phyloP scores from a whole-genome alignment of 164 flowering plant genomes.

The Stephania japonica region DNA sequence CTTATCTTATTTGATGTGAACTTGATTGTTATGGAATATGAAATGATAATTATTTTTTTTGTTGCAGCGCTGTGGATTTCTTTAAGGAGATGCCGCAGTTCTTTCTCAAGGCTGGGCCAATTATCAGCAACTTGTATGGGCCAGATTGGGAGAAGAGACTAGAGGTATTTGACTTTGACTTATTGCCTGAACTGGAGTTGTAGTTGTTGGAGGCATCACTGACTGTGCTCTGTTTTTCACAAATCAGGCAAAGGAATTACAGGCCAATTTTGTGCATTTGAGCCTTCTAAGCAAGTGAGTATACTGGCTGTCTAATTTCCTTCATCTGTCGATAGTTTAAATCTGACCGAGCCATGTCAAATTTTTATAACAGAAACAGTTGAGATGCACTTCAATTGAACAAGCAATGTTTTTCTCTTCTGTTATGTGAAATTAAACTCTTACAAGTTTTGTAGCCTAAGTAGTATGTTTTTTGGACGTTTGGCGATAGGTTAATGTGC shows the following conservation, averaged over 20 bases:
- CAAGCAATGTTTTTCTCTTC: no score
- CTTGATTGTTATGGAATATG: not conserved
- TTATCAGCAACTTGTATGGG: conserved; percentile 56
- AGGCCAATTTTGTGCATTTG: conserved; percentile 73
- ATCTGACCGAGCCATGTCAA: not conserved
- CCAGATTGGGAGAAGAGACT: conserved; percentile 87
- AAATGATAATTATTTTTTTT: not conserved
- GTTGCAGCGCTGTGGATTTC: conserved; percentile 60
- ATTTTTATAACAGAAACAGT: no score
- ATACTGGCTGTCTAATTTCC: not conserved
- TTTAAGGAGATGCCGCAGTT: conserved; percentile 87
- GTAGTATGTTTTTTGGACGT: no score
- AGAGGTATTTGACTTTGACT: conserved; percentile 48
- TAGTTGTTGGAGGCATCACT: not conserved
- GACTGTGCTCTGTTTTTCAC: not conserved
- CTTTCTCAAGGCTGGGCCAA: conserved; percentile 61
- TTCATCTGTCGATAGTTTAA: not conserved
- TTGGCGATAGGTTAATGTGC: no score
- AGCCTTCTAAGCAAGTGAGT: conserved; percentile 80
- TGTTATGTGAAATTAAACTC: no score
- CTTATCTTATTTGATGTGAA: not conserved
- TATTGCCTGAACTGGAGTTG: not conserved
- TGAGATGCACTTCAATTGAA: no score
- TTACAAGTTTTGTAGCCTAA: no score
- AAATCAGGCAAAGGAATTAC: conserved; percentile 76